These are phyloP conservation scores for Backusella mclennaniae DNA, from an alignment of 192 early-diverging fungal genomes.

Conservation along the genomic window DNA sequence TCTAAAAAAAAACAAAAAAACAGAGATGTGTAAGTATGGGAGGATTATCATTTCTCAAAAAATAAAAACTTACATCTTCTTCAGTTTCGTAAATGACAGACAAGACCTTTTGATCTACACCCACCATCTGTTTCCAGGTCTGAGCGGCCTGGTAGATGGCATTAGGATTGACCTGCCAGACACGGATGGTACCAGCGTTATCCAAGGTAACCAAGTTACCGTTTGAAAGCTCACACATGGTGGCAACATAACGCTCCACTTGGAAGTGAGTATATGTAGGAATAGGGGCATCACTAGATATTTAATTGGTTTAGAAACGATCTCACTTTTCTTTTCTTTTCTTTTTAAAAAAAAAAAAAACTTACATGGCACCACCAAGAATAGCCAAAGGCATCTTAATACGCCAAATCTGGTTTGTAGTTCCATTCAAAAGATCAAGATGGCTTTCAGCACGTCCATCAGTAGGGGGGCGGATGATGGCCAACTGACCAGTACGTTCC, in stretches of 20 bases:
- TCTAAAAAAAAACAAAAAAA: background rate
- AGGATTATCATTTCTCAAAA: background rate
- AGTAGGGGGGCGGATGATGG: constrained; percentile 22
- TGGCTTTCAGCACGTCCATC: constrained; percentile 54
- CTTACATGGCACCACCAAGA: constrained; percentile 22
- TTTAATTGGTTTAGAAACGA: background rate
- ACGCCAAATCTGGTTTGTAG: constrained; percentile 49
- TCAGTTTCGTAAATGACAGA: constrained; percentile 56
- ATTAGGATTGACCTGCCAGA: constrained; percentile 58
- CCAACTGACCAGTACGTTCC: constrained; percentile 48
- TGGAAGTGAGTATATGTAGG: constrained; percentile 44
- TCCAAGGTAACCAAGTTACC: constrained; percentile 59
- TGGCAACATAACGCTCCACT: constrained; percentile 44
- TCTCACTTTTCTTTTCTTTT: too few species aligned
- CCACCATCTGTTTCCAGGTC: constrained; percentile 63
- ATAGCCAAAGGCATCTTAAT: constrained; percentile 50
- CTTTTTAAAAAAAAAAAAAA: background rate
- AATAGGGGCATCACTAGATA: constrained; percentile 20
- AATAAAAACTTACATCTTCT: constrained; percentile 28
- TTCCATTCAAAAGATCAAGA: constrained; percentile 53
- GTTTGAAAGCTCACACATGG: constrained; percentile 52
- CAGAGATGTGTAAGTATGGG: background rate
- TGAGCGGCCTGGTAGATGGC: constrained; percentile 51
- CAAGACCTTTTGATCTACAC: constrained; percentile 51
- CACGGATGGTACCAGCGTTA: constrained; percentile 51